A percentile compares a stretch with the other conserved stretches of the same genome.
These are phyloP conservation scores for Stereocaulon alpinum DNA, from an alignment of 495 filamentous ascomycete species.

Conservation along the genomic window DNA sequence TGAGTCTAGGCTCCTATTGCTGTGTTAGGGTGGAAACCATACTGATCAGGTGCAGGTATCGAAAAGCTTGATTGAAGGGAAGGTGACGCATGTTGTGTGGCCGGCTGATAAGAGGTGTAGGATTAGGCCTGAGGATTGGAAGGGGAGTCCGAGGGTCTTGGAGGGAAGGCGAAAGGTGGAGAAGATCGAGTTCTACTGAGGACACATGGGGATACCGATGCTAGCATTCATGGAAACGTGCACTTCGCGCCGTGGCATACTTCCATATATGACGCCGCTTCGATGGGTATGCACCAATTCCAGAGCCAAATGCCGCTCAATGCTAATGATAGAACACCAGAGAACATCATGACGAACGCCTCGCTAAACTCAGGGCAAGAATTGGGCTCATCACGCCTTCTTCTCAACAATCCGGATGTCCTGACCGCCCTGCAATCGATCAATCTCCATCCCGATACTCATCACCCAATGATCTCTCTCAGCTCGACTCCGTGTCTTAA, in stretches of 20 bases:
- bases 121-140: conserved; percentile 38
- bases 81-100: conserved; percentile 51
- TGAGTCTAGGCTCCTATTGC: conserved; percentile 26
- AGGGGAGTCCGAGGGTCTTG: conserved; percentile 32
- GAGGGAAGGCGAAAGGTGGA: conserved; percentile 34
- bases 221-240: background rate
- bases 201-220: too few relatives aligned
- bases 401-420: conserved; percentile 49
- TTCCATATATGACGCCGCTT: background rate
- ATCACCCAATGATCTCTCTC: conserved; percentile 71
- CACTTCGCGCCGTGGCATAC: background rate
- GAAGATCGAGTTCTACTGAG: background rate
- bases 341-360: conserved; percentile 21
- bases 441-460: conserved; percentile 63
- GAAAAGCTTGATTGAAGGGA: conserved; percentile 50
- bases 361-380: conserved; percentile 13
- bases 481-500: conserved; percentile 57
- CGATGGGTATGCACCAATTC: background rate
- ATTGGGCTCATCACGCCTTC: background rate
- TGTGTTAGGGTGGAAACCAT: too few relatives aligned
- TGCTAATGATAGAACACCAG: background rate
- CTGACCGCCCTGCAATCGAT: conserved; percentile 48
- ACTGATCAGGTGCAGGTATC: too few relatives aligned
- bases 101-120: conserved; percentile 43
- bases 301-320: background rate